These are phyloP conservation scores for Pythium oligandrum DNA, from an alignment of 352 stramenopile species.

Conservation along the genomic window DNA sequence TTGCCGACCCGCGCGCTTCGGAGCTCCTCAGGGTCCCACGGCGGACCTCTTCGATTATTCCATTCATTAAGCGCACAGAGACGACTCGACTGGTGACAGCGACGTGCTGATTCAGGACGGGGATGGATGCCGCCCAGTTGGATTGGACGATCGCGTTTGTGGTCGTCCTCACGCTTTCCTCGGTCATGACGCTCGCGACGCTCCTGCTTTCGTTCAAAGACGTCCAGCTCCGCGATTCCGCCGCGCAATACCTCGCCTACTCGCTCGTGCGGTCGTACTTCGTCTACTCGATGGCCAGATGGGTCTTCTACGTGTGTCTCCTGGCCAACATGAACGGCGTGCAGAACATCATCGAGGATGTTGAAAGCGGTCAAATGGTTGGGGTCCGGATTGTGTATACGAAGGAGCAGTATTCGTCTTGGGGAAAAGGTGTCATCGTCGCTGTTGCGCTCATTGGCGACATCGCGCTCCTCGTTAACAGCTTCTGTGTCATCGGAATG, in stretches of 20 bases:
- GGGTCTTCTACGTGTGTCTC: slow-evolving; percentile 54
- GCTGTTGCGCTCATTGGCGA: slow-evolving; percentile 50
- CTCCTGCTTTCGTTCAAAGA: slow-evolving; percentile 64
- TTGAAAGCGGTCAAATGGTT: slow-evolving; percentile 47
- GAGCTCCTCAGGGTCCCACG: no score
- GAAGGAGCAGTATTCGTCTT: slow-evolving; percentile 23
- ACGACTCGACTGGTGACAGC: no score
- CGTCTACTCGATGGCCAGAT: slow-evolving; percentile 44
- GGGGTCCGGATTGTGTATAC: slow-evolving; percentile 45
- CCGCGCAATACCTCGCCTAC: slow-evolving; percentile 67
- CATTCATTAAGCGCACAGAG: no score
- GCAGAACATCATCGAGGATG: slow-evolving; percentile 33
- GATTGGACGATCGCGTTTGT: slow-evolving; percentile 63
- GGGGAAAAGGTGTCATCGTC: slow-evolving; percentile 19
- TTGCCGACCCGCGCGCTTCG: no score
- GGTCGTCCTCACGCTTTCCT: slow-evolving; percentile 39
- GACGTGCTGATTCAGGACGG: slow-evolving; percentile 1
- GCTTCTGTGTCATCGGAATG: slow-evolving; percentile 60
- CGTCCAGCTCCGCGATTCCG: slow-evolving; percentile 46
- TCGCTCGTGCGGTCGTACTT: slow-evolving; percentile 63
- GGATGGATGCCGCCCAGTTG: slow-evolving; percentile 46
- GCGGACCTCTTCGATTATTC: no score
- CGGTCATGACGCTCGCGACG: slow-evolving; percentile 31
- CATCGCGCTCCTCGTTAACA: slow-evolving; percentile 49
- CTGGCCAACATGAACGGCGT: slow-evolving; percentile 47